Evolutionary conservation across 2,329 filamentous ascomycete genomes (phyloP).

Genomic region (Cercospora sp.): DNA sequence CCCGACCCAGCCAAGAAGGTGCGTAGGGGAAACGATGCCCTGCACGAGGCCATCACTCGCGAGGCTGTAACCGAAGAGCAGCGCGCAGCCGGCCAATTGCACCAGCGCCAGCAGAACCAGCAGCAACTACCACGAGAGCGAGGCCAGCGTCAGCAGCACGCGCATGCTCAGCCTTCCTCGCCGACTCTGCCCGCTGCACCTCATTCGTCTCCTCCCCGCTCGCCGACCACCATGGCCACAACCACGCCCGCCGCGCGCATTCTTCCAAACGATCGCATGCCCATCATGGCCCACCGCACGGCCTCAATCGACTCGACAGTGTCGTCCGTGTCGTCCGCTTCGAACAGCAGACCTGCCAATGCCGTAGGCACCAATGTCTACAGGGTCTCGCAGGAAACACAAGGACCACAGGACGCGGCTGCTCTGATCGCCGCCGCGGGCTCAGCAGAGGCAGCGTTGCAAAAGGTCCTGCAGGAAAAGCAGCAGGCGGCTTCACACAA

Average conservation of each 20-base stretch:
- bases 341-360: slow-evolving; percentile 34
- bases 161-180: slow-evolving; percentile 15
- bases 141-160: slow-evolving; percentile 5
- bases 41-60: slow-evolving; percentile 28
- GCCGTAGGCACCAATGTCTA: slow-evolving; percentile 32
- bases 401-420: slow-evolving; percentile 73
- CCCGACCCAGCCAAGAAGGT: slow-evolving; percentile 32
- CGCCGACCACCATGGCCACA: slow-evolving; percentile 21
- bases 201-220: slow-evolving; percentile 32
- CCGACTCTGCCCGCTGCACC: slow-evolving; percentile 21
- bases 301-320: slow-evolving; percentile 94
- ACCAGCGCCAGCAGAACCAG: slow-evolving; percentile 13
- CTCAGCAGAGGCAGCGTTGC: slow-evolving; percentile 83
- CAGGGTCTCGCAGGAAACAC: slow-evolving; percentile 57
- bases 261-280: slow-evolving; percentile 10
- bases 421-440: slow-evolving; percentile 80
- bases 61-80: slow-evolving; percentile 27
- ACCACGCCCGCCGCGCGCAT: slow-evolving; percentile 8
- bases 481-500: slow-evolving; percentile 86
- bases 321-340: slow-evolving; percentile 56
- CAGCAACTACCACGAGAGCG: background rate
- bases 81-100: slow-evolving; percentile 12
- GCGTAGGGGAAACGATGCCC: slow-evolving; percentile 27
- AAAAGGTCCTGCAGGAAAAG: slow-evolving; percentile 88
- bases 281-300: slow-evolving; percentile 56